Evolutionary conservation across 331 rosid genomes (phyloP), one percentile per base, ranked within the genome.

Genomic region (Arachis monticola): DNA sequence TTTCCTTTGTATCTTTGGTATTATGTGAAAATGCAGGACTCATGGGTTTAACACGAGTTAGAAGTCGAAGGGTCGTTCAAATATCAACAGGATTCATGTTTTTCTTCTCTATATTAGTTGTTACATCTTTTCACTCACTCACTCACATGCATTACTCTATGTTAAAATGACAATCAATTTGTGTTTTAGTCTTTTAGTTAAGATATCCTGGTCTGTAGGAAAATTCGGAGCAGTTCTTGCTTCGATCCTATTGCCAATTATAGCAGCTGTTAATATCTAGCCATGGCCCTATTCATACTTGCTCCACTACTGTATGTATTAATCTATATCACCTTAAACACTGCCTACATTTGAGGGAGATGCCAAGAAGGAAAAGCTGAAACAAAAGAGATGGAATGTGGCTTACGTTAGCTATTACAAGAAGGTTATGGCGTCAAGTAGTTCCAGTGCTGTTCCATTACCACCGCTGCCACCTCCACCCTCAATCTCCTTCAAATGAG

Each of bases 221-320:
- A 94, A 94, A 83, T 94, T 91, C 62, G 97, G 96, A 50, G 97
- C 98, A 64, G 82, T 90, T 79, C 82, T 91, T 73, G 97, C 98
- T 27, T 88, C 96, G 22, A 83, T 94, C 63, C 97, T 97, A 59
- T 50, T 87, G 47, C 91, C 99, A 56, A 85, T 94, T 77, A 10
- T 90, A 73, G 96, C 97, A 46, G 99, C 57, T 72, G 9, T 4
- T 77, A 38, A 69, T 68, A 13, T 74, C 91, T 0, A 89, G 91
- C 6, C 87, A 69, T 66, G 92, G 88, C 65, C 99, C 97, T 42
- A 86, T 88, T 22, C 89, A 84, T 70, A 92, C 99, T 1, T 58
- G 89, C 66, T 81, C 91, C 63, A 84, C 48, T 31, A 52, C 84
- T 74, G 97, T 94, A 66, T 17, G 91, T 81, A 30, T 41, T 38